Base-by-base conservation (phyloP, 306 rosid genomes). In the Quercus engelmannii region DNA sequence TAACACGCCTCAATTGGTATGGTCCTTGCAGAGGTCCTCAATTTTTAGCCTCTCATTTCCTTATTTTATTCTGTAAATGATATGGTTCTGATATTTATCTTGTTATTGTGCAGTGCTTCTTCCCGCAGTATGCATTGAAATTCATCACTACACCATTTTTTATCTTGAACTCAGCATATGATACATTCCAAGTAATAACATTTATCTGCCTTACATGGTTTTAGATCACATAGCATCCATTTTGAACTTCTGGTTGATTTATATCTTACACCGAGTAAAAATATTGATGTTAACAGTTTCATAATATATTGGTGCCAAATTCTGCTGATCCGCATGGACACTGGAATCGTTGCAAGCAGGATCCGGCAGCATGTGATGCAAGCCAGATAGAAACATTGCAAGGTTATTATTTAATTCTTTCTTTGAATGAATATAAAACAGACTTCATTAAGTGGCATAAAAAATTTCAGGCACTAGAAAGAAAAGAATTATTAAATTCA, bases 81-180 rank as follows among this genome's bases (percentile, higher is more conserved):
- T 33, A 55, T 73, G 30, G 62, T 70, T 80, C 79, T 84, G 76
- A 88, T 58, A 15, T 71, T 30, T 71, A 1, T 64, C 23, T 28
- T 74, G 61, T 76, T 85, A 33, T 59, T 61, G 73, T 89, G 91
- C 89, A 91, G 97, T 92, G 97, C 55, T 83, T 90, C 88, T 90
- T 92, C 86, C 97, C 94, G 2, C 91, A 92, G 76, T 87, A 90
- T 84, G 86, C 71, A 15, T 74, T 92, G 86, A 77, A 61, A 78
- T 88, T 84, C 83, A 90, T 86, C 80, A 51, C 85, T 19, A 78
- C 94, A 30, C 94, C 97, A 12, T 88, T 85, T 83, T 90, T 92
- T 81, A 84, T 90, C 82, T 86, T 92, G 88, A 92, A 92, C 84
- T 82, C 92, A 9, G 97, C 92, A 56, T 92, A 92, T 68, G 97